Evolutionary conservation across 2,329 filamentous ascomycete genomes (phyloP).

Genomic region (Xylaria hypoxylon): DNA sequence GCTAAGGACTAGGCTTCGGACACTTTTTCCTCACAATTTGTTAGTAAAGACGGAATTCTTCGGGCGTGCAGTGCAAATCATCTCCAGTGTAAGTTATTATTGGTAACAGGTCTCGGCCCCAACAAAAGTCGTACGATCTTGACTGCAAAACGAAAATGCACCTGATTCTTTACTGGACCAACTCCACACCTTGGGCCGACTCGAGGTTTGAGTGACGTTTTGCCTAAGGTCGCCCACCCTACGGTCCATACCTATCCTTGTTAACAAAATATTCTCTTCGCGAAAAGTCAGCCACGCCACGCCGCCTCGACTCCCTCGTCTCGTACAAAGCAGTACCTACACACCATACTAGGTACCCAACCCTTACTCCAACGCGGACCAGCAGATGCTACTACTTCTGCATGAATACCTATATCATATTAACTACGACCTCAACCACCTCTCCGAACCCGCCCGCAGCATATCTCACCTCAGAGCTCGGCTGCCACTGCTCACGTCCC

Average conservation of each 20-base stretch:
- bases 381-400: constrained; percentile 12
- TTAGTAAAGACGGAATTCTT: constrained; percentile 27
- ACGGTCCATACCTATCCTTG: too few relatives aligned
- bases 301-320: neutral
- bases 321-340: constrained; percentile 12
- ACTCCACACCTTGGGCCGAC: constrained; percentile 22
- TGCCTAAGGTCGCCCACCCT: constrained; percentile 17
- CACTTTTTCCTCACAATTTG: constrained; percentile 1
- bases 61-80: constrained; percentile 24
- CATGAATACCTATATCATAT: constrained; percentile 28
- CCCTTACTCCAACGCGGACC: constrained; percentile 3
- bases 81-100: constrained; percentile 24
- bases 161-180: constrained; percentile 32
- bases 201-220: constrained; percentile 11
- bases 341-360: too few relatives aligned
- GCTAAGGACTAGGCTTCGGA: neutral
- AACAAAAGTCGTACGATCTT: constrained; percentile 41
- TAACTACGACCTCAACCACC: constrained; percentile 5
- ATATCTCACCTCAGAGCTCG: neutral
- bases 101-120: constrained; percentile 32
- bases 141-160: constrained; percentile 29
- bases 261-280: neutral
- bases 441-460: neutral
- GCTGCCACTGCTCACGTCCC: neutral
- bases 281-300: constrained; percentile 16